These are phyloP conservation scores for Aspergillus sp. DNA, from an alignment of 2,329 filamentous ascomycete species.

Conservation along the genomic window DNA sequence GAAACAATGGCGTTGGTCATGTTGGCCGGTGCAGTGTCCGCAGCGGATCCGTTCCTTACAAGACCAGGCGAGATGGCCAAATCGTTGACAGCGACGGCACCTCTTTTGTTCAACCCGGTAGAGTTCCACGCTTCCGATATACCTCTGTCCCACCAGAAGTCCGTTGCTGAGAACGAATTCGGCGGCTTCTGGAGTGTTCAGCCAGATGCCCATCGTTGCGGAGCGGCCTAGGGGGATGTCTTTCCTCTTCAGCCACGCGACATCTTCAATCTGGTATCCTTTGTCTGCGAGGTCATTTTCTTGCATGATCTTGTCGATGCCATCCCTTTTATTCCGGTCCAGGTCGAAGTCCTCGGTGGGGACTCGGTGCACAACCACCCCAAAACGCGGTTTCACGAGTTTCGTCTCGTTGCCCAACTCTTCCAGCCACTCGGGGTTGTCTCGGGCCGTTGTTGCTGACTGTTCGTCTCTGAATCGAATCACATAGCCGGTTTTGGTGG, in stretches of 20 bases:
- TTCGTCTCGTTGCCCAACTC: constrained; percentile 19
- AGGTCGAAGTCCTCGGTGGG: constrained; percentile 18
- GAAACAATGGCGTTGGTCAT: constrained; percentile 18
- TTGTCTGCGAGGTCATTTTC: constrained; percentile 13
- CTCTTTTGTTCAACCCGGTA: constrained; percentile 19
- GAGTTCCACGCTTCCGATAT: constrained; percentile 19
- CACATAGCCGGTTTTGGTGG: constrained; percentile 20
- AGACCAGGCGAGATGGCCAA: constrained; percentile 22
- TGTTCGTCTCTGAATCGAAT: constrained; percentile 20
- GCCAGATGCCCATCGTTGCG: constrained; percentile 23
- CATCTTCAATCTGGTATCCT: constrained; percentile 22
- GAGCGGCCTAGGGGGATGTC: constrained; percentile 20
- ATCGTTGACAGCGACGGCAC: constrained; percentile 19
- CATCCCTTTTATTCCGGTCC: constrained; percentile 8
- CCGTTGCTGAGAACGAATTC: constrained; percentile 19
- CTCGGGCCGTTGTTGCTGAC: constrained; percentile 17
- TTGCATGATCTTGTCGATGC: constrained; percentile 15
- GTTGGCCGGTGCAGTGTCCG: constrained; percentile 17
- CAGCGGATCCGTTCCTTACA: constrained; percentile 22
- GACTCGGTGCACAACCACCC: constrained; percentile 16
- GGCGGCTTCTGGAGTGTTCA: constrained; percentile 22
- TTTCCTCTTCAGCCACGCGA: constrained; percentile 25
- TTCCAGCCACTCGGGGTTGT: constrained; percentile 21
- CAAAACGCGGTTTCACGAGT: constrained; percentile 18
- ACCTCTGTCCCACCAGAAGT: constrained; percentile 19